These are phyloP conservation scores for Boletus coccyginus DNA, from an alignment of 768 basidiomycete species.

Conservation along the genomic window DNA sequence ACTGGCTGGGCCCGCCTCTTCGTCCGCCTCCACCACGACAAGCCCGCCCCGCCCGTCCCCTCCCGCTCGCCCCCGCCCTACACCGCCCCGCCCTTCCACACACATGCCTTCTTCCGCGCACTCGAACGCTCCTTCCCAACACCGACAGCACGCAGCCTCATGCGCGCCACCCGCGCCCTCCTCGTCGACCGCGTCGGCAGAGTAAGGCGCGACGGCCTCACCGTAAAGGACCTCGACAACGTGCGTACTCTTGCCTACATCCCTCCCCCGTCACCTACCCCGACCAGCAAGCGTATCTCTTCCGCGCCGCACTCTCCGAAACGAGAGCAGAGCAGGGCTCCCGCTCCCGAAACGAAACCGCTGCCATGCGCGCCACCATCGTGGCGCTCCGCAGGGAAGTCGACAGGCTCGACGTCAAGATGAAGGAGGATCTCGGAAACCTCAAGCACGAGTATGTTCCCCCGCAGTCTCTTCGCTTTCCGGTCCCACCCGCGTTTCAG, in stretches of 20 bases:
- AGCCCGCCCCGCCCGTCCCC: slow-evolving; percentile 16
- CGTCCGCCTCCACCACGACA: slow-evolving; percentile 18
- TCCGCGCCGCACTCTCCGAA: slow-evolving; percentile 90
- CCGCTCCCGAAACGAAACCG: slow-evolving; percentile 78
- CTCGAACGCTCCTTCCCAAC: slow-evolving; percentile 75
- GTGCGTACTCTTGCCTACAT: slow-evolving; percentile 38
- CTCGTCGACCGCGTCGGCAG: slow-evolving; percentile 73
- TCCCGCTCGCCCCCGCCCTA: slow-evolving; percentile 36
- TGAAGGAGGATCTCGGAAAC: slow-evolving; percentile 89
- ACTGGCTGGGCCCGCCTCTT: slow-evolving; percentile 8
- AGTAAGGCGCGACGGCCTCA: slow-evolving; percentile 69
- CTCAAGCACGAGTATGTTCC: slow-evolving; percentile 87
- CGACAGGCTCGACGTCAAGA: slow-evolving; percentile 79
- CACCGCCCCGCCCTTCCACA: slow-evolving; percentile 76
- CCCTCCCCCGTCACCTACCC: neutral
- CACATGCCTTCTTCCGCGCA: slow-evolving; percentile 69
- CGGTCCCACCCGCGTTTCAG: slow-evolving; percentile 39
- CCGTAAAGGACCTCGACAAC: slow-evolving; percentile 77
- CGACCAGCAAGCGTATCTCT: slow-evolving; percentile 88
- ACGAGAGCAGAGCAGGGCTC: slow-evolving; percentile 82
- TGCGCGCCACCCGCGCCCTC: slow-evolving; percentile 79
- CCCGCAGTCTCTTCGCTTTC: neutral
- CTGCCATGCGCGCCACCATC: slow-evolving; percentile 74
- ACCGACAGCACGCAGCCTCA: slow-evolving; percentile 70
- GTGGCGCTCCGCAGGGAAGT: slow-evolving; percentile 82